These are phyloP conservation scores for Urtica urens DNA, from an alignment of 306 rosid genomes.

Conservation along the genomic window DNA sequence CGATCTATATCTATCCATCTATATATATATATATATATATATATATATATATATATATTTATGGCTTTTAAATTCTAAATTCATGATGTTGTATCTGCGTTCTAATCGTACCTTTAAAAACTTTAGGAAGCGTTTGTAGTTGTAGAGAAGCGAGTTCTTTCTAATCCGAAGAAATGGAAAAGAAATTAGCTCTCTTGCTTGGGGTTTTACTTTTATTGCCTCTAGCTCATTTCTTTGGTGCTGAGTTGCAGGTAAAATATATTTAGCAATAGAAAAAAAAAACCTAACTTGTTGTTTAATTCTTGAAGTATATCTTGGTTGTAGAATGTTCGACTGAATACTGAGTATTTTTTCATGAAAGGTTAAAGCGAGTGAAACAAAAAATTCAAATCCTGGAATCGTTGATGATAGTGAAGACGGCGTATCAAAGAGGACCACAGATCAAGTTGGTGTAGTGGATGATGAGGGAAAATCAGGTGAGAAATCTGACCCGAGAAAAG, in stretches of 20 bases:
- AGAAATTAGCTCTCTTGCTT: slow-evolving; percentile 20
- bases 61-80: too few relatives aligned
- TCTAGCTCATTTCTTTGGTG: slow-evolving; percentile 16
- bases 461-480: slow-evolving; percentile 3
- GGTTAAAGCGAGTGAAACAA: slow-evolving; percentile 19
- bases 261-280: slow-evolving; percentile 4
- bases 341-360: slow-evolving; percentile 13
- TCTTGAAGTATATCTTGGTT: neutral
- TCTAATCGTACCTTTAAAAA: too few relatives aligned
- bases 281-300: neutral
- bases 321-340: slow-evolving; percentile 6
- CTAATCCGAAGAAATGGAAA: slow-evolving; percentile 31
- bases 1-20: too few relatives aligned
- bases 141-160: slow-evolving; percentile 14
- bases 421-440: too few relatives aligned
- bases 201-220: slow-evolving; percentile 21
- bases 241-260: slow-evolving; percentile 27
- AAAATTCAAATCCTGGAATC: slow-evolving; percentile 8
- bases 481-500: neutral
- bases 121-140: slow-evolving; percentile 20
- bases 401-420: too few relatives aligned
- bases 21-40: too few relatives aligned
- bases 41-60: too few relatives aligned
- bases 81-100: too few relatives aligned
- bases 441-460: too few relatives aligned